A percentile compares a stretch with the other conserved stretches of the same genome.
Conservation (phyloP, 1,284 basidiomycete genomes). For the Trichosporon sp. region DNA sequence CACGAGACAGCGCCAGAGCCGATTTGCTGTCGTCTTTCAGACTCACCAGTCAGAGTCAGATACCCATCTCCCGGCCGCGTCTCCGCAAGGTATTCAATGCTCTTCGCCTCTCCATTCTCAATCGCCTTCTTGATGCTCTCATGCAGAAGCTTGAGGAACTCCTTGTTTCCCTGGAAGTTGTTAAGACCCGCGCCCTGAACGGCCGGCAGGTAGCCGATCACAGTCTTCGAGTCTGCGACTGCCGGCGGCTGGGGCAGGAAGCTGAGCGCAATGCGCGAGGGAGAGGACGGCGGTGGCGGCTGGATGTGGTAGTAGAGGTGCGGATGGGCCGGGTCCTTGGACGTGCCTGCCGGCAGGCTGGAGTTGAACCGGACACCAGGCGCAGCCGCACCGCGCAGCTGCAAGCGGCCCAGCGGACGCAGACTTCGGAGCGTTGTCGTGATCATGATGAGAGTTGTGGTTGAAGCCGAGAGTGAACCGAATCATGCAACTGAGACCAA, state of each 20-base stretch:
- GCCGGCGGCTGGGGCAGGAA: slow-evolving; percentile 32
- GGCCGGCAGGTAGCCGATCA: slow-evolving; percentile 38
- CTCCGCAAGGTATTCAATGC: slow-evolving; percentile 38
- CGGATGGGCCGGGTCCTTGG: slow-evolving; percentile 34
- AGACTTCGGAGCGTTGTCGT: not conserved
- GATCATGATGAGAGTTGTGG: not conserved
- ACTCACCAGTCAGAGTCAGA: slow-evolving; percentile 45
- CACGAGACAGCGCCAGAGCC: not conserved
- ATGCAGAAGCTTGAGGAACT: slow-evolving; percentile 31
- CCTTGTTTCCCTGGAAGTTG: slow-evolving; percentile 36
- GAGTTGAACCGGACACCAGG: not conserved
- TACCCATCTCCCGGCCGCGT: slow-evolving; percentile 44
- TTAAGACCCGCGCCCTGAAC: slow-evolving; percentile 24
- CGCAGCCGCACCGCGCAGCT: not conserved
- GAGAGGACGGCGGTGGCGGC: not conserved
- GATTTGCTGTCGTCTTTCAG: not conserved
- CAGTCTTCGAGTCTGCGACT: slow-evolving; percentile 10
- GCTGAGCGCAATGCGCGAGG: slow-evolving; percentile 23
- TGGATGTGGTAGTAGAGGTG: slow-evolving; percentile 38
- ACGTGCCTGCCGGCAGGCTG: not conserved
- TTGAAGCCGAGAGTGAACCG: not conserved
- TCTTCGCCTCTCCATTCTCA: slow-evolving; percentile 17
- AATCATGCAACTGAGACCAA: not conserved
- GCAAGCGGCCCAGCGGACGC: not conserved
- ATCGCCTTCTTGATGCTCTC: slow-evolving; percentile 26